These are phyloP conservation scores for Inonotus hispidus DNA, from an alignment of 1,284 basidiomycete genomes.

Conservation along the genomic window DNA sequence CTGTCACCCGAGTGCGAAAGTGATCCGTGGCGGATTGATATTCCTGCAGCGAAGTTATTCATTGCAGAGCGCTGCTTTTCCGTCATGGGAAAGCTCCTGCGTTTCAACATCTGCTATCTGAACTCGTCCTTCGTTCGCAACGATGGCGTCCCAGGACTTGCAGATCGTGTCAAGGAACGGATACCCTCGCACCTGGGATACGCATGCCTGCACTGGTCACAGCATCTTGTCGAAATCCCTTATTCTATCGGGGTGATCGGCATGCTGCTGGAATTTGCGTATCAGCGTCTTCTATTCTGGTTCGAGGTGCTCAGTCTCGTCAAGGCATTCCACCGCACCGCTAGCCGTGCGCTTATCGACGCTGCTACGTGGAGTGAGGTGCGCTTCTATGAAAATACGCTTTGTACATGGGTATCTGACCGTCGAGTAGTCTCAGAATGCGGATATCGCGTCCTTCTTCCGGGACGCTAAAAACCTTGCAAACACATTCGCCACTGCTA, in stretches of 20 bases:
- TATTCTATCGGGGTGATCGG: background rate
- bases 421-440: background rate
- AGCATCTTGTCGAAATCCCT: slow-evolving; percentile 4
- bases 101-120: slow-evolving; percentile 10
- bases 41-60: background rate
- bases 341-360: background rate
- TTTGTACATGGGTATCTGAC: slow-evolving; percentile 1
- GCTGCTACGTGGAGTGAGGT: background rate
- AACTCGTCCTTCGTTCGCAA: slow-evolving; percentile 6
- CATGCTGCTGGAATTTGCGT: slow-evolving; percentile 16
- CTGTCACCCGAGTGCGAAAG: background rate
- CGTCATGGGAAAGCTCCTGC: background rate
- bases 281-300: slow-evolving; percentile 25
- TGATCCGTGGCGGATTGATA: background rate
- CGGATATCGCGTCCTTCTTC: background rate
- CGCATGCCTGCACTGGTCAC: background rate
- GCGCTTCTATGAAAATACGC: background rate
- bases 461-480: slow-evolving; percentile 21
- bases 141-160: slow-evolving; percentile 5
- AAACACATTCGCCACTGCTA: slow-evolving; percentile 15
- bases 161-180: background rate
- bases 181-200: slow-evolving; percentile 2
- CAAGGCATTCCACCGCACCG: slow-evolving; percentile 4
- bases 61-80: background rate
- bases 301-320: slow-evolving; percentile 27